Percentiles rank a stretch among this genome's conserved stretches.
phyloP scores from a whole-genome alignment of 352 stramenopile genomes.

The Globisporangium spiculum region DNA sequence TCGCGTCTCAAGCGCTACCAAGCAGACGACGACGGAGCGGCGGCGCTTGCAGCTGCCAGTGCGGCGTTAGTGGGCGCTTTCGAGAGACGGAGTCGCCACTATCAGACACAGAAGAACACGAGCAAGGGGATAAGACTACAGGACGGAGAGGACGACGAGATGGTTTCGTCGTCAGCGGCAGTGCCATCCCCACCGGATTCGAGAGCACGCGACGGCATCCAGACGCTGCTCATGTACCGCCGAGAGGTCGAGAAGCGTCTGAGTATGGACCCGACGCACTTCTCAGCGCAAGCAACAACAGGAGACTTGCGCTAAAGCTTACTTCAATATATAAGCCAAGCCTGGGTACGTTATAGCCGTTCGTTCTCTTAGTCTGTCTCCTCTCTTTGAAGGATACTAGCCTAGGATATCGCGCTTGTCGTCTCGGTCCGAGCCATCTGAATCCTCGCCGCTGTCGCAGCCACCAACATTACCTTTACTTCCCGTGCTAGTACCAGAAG shows the following conservation, averaged over 20 bases:
- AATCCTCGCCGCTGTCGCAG: conserved; percentile 24
- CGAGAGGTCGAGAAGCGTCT: conserved; percentile 62
- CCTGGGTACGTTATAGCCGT: not conserved
- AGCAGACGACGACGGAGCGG: conserved; percentile 1
- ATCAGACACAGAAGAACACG: not conserved
- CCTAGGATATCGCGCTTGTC: conserved; percentile 38
- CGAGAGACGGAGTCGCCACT: conserved; percentile 2
- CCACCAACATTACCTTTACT: conserved; percentile 3
- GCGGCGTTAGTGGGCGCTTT: conserved; percentile 10
- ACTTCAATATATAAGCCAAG: not conserved
- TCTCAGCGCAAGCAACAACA: not conserved
- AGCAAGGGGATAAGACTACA: not conserved
- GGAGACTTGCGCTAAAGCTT: not conserved
- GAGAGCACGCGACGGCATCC: conserved; percentile 44
- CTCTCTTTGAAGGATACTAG: conserved; percentile 1
- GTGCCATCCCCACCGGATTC: conserved; percentile 23
- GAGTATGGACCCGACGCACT: conserved; percentile 27
- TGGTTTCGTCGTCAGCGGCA: not conserved
- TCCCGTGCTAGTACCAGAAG: not conserved
- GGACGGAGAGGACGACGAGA: not conserved
- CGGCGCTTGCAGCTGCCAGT: conserved; percentile 14
- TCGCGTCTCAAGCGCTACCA: conserved; percentile 39
- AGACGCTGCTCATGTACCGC: conserved; percentile 60
- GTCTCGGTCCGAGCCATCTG: conserved; percentile 24
- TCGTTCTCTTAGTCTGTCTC: not conserved